Evolutionary conservation across 129 eudicot species (phyloP), one percentile per base, ranked within the genome.

Genomic region (Arctium lappa): DNA sequence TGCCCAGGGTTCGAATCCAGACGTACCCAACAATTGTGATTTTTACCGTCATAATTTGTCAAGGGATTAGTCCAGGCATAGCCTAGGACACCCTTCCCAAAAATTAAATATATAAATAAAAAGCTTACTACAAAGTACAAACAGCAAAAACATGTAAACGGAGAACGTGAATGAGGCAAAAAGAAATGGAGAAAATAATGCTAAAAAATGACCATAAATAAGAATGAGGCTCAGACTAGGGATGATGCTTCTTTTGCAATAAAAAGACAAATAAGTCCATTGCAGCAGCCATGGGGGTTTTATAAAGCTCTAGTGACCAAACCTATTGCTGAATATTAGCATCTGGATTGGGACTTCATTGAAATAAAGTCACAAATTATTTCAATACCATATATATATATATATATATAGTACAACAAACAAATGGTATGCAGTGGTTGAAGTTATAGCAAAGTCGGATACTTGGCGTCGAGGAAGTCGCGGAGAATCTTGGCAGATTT

Each of bases 381-480:
- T 27, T 66, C 33, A 53, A 36, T 40, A 73, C 31, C 74, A 29
- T 69, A 22, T 22, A 22, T 22, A 22, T 22, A 29, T 69, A 22
- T 22, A 22, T 22, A 22, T 22, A 22, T 22, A 65, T 29, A 36
- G 38, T 82, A 86, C 81, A 86, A 86, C 86, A 86, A 83, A 82
- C 68, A 60, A n/a, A 16, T 5, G 8, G n/a, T 15, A 56, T 50
- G 65, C 69, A 63, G 29, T 33, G 74, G 15, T 8, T 32, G 4
- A 31, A 46, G 56, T 85, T 87, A 94, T 38, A 95, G 80, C 84
- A 95, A 79, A 27, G 98, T 95, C 44, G 99, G 99, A 78, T 92
- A 95, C 91, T 93, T 95, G 74, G 99, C 99, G 85, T 95, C 99
- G 22, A 95, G 97, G 74, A 95, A 95, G 70, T 95, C 98, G 85